A percentile compares a stretch with the other conserved stretches of the same genome.
Conservation (phyloP, 75 land plant species). For the Ceratopteris richardii region DNA sequence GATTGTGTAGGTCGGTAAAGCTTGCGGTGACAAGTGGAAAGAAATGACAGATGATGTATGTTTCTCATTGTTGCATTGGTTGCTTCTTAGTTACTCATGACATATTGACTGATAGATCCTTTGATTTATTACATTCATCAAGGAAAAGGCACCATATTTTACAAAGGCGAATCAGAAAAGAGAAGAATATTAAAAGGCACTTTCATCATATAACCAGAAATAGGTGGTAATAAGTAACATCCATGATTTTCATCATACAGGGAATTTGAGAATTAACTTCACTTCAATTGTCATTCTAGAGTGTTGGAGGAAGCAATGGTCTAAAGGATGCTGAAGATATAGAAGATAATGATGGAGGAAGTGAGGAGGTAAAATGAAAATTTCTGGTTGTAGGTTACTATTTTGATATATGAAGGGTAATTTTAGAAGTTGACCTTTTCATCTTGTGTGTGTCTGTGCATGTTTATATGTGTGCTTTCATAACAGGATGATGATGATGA, state of each 20-base stretch:
- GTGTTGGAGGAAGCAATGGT: not conserved
- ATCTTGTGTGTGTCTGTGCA: too few species aligned
- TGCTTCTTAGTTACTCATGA: too few species aligned
- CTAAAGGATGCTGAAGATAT: not conserved
- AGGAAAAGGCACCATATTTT: slow-evolving; percentile 3
- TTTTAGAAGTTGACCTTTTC: too few species aligned
- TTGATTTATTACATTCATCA: not conserved
- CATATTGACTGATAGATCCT: too few species aligned
- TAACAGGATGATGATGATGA: too few species aligned
- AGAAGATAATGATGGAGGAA: slow-evolving; percentile 4
- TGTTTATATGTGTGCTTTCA: too few species aligned
- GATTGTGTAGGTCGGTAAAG: slow-evolving; percentile 35
- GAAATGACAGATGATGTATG: slow-evolving; percentile 32
- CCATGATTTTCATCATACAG: not conserved
- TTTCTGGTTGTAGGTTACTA: too few species aligned
- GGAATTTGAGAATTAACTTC: too few species aligned
- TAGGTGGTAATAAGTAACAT: not conserved
- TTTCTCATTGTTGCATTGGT: not conserved
- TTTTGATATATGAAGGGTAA: too few species aligned
- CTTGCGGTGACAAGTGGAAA: slow-evolving; percentile 46
- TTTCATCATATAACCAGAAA: slow-evolving; percentile 6
- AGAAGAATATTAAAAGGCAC: slow-evolving; percentile 1
- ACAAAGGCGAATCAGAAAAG: not conserved
- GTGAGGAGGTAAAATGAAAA: slow-evolving; percentile 1
- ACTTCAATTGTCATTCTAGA: too few species aligned